Evolutionary conservation across 148 eudicot genomes (phyloP).

Genomic region (Suaeda aralocaspica): DNA sequence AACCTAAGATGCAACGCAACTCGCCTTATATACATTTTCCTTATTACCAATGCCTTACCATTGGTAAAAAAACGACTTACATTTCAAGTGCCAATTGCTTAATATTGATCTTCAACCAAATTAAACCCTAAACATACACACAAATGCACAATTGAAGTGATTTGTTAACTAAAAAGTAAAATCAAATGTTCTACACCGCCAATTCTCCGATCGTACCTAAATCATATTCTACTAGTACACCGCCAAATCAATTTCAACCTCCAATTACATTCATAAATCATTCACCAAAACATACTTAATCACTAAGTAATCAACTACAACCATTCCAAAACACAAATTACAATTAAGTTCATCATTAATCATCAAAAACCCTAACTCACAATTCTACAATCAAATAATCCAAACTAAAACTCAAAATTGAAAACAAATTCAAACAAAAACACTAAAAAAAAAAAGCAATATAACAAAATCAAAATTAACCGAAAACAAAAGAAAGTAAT

Average conservation of each 20-base stretch:
- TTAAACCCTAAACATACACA: background rate
- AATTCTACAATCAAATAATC: background rate
- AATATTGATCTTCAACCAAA: background rate
- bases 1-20: background rate
- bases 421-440: slow-evolving; percentile 2
- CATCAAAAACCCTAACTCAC: background rate
- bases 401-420: background rate
- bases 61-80: background rate
- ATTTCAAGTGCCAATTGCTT: background rate
- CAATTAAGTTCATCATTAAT: background rate
- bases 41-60: background rate
- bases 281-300: slow-evolving; percentile 2
- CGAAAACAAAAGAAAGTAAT: background rate
- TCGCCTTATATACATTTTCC: background rate
- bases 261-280: background rate
- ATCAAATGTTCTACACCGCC: background rate
- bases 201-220: background rate
- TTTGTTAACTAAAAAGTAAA: background rate
- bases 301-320: background rate
- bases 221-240: background rate
- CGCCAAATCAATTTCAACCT: background rate
- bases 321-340: background rate
- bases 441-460: background rate
- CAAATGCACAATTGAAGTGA: no score
- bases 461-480: background rate